phyloP scores from a whole-genome alignment of 1,139 yeast species.

The Geotrichum fermentans region DNA sequence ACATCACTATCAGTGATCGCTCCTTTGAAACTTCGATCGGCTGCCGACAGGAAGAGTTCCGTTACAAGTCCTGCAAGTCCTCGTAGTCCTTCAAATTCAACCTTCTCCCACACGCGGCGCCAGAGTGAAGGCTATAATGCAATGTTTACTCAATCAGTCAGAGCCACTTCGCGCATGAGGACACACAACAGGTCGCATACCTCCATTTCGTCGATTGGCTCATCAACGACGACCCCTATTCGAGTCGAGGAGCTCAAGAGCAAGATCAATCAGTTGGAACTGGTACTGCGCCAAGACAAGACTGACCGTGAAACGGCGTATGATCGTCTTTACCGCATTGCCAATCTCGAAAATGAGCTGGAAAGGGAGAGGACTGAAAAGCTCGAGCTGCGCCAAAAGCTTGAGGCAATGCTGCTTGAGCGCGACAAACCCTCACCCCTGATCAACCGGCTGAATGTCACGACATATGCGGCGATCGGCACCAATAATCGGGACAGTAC shows the following conservation, averaged over 20 bases:
- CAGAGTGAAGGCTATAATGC: background rate
- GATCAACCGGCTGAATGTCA: background rate
- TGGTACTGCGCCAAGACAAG: constrained; percentile 30
- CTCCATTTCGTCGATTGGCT: constrained; percentile 6
- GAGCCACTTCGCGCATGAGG: constrained; percentile 9
- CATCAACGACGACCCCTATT: background rate
- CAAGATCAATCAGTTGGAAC: constrained; percentile 33
- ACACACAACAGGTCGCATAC: constrained; percentile 4
- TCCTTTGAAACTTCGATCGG: background rate
- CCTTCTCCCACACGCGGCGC: background rate
- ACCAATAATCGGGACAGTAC: background rate
- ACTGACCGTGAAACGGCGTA: constrained; percentile 29
- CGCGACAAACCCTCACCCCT: background rate
- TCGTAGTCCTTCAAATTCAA: background rate
- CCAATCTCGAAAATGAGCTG: constrained; percentile 26
- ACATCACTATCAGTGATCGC: background rate
- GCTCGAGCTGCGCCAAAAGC: constrained; percentile 21
- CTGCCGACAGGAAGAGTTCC: too few relatives aligned
- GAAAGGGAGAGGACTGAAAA: constrained; percentile 27
- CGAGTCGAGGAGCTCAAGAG: constrained; percentile 32
- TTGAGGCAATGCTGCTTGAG: constrained; percentile 3
- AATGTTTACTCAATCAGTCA: background rate
- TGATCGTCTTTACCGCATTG: constrained; percentile 27
- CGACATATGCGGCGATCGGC: background rate
- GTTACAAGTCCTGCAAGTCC: background rate